Evolutionary conservation across 2,329 filamentous ascomycete genomes (phyloP).

Genomic region (Mycosphaerella arachidis): DNA sequence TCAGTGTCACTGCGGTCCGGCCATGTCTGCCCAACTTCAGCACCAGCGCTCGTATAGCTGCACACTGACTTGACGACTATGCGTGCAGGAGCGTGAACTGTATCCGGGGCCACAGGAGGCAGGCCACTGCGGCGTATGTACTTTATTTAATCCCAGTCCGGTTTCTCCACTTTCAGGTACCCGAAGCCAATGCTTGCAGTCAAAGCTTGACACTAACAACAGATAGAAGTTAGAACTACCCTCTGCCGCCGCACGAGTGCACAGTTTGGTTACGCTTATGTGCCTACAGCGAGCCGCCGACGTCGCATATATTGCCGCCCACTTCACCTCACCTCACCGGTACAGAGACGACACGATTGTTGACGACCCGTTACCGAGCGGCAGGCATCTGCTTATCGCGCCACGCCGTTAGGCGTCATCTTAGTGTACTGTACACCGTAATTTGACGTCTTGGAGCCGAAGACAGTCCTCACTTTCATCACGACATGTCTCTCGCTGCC

Average conservation of each 20-base stretch:
- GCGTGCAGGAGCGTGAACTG: neutral
- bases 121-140: neutral
- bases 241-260: neutral
- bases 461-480: conserved; percentile 5
- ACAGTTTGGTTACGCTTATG: neutral
- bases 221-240: too few species aligned
- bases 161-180: neutral
- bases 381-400: neutral
- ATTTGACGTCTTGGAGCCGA: conserved; percentile 5
- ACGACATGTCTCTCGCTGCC: conserved; percentile 57
- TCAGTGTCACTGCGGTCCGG: neutral
- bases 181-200: neutral
- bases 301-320: neutral
- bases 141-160: neutral
- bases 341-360: neutral
- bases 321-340: neutral
- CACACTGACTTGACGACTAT: neutral
- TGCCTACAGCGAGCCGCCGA: neutral
- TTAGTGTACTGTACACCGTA: conserved; percentile 2
- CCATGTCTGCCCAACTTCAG: neutral
- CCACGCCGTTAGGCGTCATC: conserved; percentile 5
- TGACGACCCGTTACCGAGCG: neutral
- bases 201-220: neutral
- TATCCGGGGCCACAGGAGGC: too few species aligned
- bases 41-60: neutral